Conservation (phyloP, 176 grass and related monocot genomes). For the Carex cristatella region DNA sequence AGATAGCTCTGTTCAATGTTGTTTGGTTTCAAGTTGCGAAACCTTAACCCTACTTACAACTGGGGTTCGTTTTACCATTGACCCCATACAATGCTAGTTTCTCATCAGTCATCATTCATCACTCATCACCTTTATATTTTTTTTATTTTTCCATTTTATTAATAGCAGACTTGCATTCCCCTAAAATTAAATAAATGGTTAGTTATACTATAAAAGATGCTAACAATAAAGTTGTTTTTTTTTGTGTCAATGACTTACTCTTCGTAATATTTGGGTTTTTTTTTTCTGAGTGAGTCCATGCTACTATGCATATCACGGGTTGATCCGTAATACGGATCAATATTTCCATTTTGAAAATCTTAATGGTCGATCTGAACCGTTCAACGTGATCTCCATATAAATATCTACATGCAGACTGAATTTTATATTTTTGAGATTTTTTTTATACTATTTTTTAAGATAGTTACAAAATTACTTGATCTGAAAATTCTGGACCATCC, state of each 20-base stretch:
- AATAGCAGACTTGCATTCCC: not conserved
- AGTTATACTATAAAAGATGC: not conserved
- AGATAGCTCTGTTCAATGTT: too few relatives aligned
- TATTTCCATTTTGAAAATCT: too few relatives aligned
- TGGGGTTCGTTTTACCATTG: not conserved
- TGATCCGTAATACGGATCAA: too few relatives aligned
- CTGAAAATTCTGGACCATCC: too few relatives aligned
- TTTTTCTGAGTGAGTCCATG: not conserved
- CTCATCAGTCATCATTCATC: not conserved
- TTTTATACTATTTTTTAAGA: too few relatives aligned
- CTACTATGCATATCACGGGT: too few relatives aligned
- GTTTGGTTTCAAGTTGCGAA: too few relatives aligned
- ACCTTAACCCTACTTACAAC: not conserved
- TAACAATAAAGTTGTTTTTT: not conserved
- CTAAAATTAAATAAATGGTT: not conserved
- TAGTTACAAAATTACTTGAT: too few relatives aligned
- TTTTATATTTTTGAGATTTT: too few relatives aligned
- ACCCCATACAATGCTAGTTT: not conserved
- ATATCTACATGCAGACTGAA: too few relatives aligned
- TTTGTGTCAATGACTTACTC: not conserved
- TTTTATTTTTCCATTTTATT: not conserved
- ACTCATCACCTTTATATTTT: not conserved
- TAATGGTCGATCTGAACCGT: too few relatives aligned
- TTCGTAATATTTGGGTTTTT: not conserved
- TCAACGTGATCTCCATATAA: too few relatives aligned